phyloP scores from a whole-genome alignment of 2,329 filamentous ascomycete species.

The Coniochaeta hoffmannii region DNA sequence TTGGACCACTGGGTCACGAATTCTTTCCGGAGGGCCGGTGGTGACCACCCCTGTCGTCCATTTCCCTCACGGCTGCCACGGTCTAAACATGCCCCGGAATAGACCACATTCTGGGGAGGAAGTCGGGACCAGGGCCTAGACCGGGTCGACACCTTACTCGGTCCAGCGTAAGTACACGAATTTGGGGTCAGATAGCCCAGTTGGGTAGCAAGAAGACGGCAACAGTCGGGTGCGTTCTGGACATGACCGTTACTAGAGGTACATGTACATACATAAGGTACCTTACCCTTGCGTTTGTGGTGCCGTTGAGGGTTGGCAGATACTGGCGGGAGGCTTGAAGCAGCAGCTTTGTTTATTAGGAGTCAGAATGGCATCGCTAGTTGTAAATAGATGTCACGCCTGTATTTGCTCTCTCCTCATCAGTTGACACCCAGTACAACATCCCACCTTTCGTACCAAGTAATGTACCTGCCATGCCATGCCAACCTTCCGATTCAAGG shows the following conservation, averaged over 20 bases:
- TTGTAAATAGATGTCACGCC: no score
- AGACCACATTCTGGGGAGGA: neutral
- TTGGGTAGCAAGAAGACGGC: neutral
- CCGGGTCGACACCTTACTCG: neutral
- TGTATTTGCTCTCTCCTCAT: no score
- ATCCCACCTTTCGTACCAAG: no score
- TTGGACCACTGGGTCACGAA: slow-evolving; percentile 9
- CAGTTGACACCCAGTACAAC: no score
- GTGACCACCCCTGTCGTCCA: slow-evolving; percentile 5
- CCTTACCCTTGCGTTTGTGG: neutral
- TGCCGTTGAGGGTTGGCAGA: no score
- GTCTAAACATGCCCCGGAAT: slow-evolving; percentile 2
- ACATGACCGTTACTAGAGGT: neutral
- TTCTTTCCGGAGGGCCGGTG: slow-evolving; percentile 8
- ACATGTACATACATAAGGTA: neutral
- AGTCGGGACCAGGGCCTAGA: neutral
- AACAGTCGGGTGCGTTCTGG: neutral
- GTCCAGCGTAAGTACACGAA: neutral
- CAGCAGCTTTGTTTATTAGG: no score
- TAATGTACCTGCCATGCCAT: no score
- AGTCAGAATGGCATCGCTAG: no score
- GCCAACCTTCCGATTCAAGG: no score
- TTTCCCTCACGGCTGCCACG: neutral
- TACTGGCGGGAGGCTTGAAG: no score
- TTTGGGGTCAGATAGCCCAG: neutral